Evolutionary conservation across 176 grass and related monocot species (phyloP).

Genomic region (Aegilops longissima): DNA sequence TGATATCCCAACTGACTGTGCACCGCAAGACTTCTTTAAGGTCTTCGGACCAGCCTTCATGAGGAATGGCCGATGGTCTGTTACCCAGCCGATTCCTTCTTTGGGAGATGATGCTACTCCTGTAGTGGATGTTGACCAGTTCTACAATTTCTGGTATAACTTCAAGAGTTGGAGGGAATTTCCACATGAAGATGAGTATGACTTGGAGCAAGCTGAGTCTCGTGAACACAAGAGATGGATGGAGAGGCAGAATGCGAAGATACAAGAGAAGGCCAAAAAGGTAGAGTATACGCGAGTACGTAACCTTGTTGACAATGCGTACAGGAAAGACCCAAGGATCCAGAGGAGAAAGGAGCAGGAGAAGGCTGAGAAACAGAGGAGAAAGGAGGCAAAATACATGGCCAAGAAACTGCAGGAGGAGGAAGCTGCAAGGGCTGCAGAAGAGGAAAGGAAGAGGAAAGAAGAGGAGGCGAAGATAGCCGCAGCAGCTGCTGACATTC

Average conservation of each 20-base stretch:
- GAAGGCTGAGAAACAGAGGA: conserved; percentile 89
- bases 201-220: conserved; percentile 96
- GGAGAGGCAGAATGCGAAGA: conserved; percentile 91
- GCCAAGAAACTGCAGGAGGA: conserved; percentile 90
- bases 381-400: conserved; percentile 80
- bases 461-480: conserved; percentile 75
- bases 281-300: conserved; percentile 67
- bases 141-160: conserved; percentile 96
- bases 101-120: conserved; percentile 74
- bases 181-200: conserved; percentile 88
- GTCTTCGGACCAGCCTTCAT: conserved; percentile 95
- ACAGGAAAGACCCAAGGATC: conserved; percentile 89
- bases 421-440: conserved; percentile 66
- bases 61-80: conserved; percentile 95
- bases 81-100: conserved; percentile 70
- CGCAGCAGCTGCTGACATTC: conserved; percentile 66
- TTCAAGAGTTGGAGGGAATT: conserved; percentile 99
- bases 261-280: conserved; percentile 92
- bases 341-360: conserved; percentile 83
- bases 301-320: conserved; percentile 89
- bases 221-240: conserved; percentile 99
- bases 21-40: conserved; percentile 93
- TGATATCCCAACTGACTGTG: conserved; percentile 94
- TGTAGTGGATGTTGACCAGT: conserved; percentile 71
- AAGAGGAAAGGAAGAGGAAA: conserved; percentile 76